These are phyloP conservation scores for Suillus americanus DNA, from an alignment of 768 basidiomycete species.

Conservation along the genomic window DNA sequence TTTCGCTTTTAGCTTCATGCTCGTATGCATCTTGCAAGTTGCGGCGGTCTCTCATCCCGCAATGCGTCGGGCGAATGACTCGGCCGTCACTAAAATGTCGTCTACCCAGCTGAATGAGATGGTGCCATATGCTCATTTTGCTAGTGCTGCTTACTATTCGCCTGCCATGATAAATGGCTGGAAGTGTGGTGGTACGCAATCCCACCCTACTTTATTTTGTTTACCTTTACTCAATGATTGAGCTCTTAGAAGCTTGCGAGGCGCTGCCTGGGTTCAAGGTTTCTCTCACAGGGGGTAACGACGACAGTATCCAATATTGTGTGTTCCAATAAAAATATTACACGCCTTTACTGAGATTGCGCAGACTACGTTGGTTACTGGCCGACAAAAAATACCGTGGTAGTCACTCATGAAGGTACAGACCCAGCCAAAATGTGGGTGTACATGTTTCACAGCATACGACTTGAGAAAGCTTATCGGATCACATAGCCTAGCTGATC, in stretches of 20 bases:
- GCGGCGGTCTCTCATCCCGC: constrained; percentile 6
- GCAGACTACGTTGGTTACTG: constrained; percentile 59
- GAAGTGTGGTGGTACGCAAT: constrained; percentile 42
- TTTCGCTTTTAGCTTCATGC: neutral
- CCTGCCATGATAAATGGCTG: constrained; percentile 37
- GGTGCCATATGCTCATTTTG: constrained; percentile 50
- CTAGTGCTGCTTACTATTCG: constrained; percentile 54
- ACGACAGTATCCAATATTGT: constrained; percentile 48
- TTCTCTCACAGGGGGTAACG: constrained; percentile 48
- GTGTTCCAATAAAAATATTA: constrained; percentile 11
- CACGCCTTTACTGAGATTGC: neutral
- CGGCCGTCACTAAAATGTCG: constrained; percentile 25
- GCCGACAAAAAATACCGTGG: constrained; percentile 46
- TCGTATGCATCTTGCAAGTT: neutral
- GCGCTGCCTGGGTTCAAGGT: constrained; percentile 40
- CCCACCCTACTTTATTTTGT: constrained; percentile 4
- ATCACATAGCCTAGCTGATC: constrained; percentile 40
- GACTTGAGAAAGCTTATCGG: neutral
- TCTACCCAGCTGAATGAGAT: constrained; percentile 34
- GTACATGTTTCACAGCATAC: neutral
- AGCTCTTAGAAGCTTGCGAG: constrained; percentile 29
- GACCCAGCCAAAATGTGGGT: constrained; percentile 53
- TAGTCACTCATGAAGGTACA: constrained; percentile 65
- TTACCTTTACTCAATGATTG: neutral
- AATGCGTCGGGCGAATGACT: constrained; percentile 4